Conservation (phyloP, 331 rosid species). For the Spiraea crenata region DNA sequence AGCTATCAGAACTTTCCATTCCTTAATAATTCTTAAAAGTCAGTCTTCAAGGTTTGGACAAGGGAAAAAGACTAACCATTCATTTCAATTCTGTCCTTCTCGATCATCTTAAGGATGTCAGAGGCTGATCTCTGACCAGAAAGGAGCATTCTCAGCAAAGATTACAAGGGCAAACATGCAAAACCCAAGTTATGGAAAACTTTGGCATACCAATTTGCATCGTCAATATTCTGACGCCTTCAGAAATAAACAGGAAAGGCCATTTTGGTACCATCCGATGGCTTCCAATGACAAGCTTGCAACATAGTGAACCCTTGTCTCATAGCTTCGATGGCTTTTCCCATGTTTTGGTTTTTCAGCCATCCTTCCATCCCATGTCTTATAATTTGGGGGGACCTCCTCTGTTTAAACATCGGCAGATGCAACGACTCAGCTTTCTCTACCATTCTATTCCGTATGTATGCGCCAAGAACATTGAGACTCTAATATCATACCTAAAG, state of each 20-base stretch:
- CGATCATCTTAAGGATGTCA: conserved; percentile 57
- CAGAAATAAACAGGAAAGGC: conserved; percentile 52
- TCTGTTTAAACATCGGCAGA: conserved; percentile 56
- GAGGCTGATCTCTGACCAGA: conserved; percentile 40
- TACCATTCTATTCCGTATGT: conserved; percentile 61
- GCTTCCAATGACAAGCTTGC: conserved; percentile 61
- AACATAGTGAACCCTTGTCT: conserved; percentile 45
- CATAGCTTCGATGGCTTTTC: conserved; percentile 54
- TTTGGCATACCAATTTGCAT: conserved; percentile 39
- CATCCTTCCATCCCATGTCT: conserved; percentile 88
- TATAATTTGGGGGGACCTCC: conserved; percentile 82
- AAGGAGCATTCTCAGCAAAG: conserved; percentile 53
- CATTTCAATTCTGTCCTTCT: conserved; percentile 40
- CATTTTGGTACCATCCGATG: conserved; percentile 38
- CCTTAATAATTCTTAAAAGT: neutral
- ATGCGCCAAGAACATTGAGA: conserved; percentile 89
- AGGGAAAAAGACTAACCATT: conserved; percentile 50
- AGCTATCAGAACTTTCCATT: conserved; percentile 8
- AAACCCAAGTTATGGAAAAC: conserved; percentile 40
- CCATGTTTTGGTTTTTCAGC: conserved; percentile 49
- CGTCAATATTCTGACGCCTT: conserved; percentile 45
- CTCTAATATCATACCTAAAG: conserved; percentile 62
- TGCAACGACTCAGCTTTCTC: conserved; percentile 73
- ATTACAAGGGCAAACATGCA: conserved; percentile 49
- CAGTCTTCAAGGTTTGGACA: conserved; percentile 31